phyloP scores from a whole-genome alignment of 129 eudicot genomes.

The Centaurea solstitialis region DNA sequence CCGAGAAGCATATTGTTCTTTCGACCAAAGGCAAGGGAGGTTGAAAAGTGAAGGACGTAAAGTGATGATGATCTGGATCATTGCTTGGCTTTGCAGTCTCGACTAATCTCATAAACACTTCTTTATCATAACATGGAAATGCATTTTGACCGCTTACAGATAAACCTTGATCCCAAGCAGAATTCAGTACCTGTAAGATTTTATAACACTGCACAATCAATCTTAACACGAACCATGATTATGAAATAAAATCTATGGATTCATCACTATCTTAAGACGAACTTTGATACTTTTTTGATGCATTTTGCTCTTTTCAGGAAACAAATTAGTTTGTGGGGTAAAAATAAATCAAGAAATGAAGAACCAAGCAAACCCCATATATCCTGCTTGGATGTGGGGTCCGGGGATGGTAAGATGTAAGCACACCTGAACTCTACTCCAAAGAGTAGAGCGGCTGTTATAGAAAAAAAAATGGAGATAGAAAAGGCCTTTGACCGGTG shows the following conservation, averaged over 20 bases:
- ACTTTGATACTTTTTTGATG: too few species aligned
- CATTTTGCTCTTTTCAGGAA: too few species aligned
- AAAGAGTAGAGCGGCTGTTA: not conserved
- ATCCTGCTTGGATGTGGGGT: too few species aligned
- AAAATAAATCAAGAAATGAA: not conserved
- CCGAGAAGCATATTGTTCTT: slow-evolving; percentile 45
- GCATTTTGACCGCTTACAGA: slow-evolving; percentile 54
- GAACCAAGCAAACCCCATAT: not conserved
- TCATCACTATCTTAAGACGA: too few species aligned
- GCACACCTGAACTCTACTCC: not conserved
- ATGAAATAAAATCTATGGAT: too few species aligned
- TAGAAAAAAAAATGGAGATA: not conserved
- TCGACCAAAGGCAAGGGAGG: slow-evolving; percentile 37
- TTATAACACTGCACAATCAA: too few species aligned
- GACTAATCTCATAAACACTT: slow-evolving; percentile 44
- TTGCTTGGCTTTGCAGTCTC: slow-evolving; percentile 59
- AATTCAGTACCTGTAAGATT: slow-evolving; percentile 42
- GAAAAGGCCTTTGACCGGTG: not conserved
- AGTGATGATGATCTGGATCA: slow-evolving; percentile 54
- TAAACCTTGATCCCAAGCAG: slow-evolving; percentile 61
- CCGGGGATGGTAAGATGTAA: too few species aligned
- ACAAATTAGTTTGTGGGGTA: too few species aligned
- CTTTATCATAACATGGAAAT: slow-evolving; percentile 47
- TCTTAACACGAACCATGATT: not conserved
- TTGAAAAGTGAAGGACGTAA: slow-evolving; percentile 44